These are phyloP conservation scores for Kwoniella sp. DNA, from an alignment of 768 basidiomycete species.

Conservation along the genomic window DNA sequence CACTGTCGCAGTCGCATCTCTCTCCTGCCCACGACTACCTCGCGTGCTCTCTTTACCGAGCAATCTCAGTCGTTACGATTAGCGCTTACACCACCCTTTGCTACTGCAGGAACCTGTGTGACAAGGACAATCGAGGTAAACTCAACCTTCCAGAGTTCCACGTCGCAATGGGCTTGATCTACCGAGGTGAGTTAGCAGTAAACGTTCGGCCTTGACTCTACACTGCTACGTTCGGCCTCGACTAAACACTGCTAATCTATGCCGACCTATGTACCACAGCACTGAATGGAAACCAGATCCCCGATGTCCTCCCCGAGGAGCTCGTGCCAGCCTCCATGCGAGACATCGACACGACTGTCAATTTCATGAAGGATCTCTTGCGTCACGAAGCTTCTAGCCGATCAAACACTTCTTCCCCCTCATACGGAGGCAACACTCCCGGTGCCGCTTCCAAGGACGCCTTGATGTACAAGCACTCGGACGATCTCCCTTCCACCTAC, in stretches of 20 bases:
- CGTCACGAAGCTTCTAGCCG: constrained; percentile 74
- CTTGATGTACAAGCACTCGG: constrained; percentile 82
- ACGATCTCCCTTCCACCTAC: constrained; percentile 70
- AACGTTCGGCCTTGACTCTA: too few species aligned
- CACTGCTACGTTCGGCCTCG: too few species aligned
- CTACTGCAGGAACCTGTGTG: constrained; percentile 78
- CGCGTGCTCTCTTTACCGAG: too few species aligned
- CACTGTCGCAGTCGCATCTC: too few species aligned
- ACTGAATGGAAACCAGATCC: constrained; percentile 88
- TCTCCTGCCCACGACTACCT: not conserved
- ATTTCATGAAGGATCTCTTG: constrained; percentile 82
- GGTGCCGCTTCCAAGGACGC: constrained; percentile 66
- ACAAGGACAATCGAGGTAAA: constrained; percentile 90
- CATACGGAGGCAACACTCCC: constrained; percentile 29
- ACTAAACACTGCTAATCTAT: too few species aligned
- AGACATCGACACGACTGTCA: constrained; percentile 84
- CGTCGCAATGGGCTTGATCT: constrained; percentile 97
- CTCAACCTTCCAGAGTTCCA: constrained; percentile 95
- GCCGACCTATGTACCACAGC: too few species aligned
- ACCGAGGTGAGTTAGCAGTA: constrained; percentile 73
- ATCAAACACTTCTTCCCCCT: constrained; percentile 56
- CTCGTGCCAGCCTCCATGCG: constrained; percentile 87
- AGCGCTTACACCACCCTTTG: not conserved
- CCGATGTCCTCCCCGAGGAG: constrained; percentile 81
- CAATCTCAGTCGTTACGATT: not conserved